phyloP scores from a whole-genome alignment of 116 monocot species.

The Iris pallida region DNA sequence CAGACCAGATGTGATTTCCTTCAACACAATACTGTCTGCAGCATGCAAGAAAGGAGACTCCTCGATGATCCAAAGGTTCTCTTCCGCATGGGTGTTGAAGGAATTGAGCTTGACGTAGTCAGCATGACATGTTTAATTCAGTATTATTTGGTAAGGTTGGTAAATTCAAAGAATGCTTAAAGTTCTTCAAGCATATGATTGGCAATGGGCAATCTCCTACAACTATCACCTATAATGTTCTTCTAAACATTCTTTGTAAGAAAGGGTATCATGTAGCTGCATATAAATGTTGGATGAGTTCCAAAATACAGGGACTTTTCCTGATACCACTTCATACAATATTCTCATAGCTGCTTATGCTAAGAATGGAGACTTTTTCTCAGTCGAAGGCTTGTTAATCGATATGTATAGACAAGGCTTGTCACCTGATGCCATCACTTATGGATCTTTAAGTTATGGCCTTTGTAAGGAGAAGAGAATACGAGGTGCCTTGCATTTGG shows the following conservation, averaged over 20 bases:
- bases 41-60: slow-evolving; percentile 47
- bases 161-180: slow-evolving; percentile 13
- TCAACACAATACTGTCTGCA: slow-evolving; percentile 49
- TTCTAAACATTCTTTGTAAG: slow-evolving; percentile 42
- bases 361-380: slow-evolving; percentile 9
- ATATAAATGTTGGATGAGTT: slow-evolving; percentile 26
- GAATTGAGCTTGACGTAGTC: slow-evolving; percentile 26
- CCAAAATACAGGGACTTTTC: slow-evolving; percentile 16
- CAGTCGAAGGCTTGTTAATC: slow-evolving; percentile 14
- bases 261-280: slow-evolving; percentile 18
- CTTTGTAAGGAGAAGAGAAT: slow-evolving; percentile 25
- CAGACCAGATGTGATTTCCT: slow-evolving; percentile 46
- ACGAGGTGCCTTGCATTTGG: slow-evolving; percentile 21
- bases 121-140: slow-evolving; percentile 42
- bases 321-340: slow-evolving; percentile 56
- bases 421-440: slow-evolving; percentile 38
- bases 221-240: slow-evolving; percentile 35
- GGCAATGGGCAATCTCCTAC: slow-evolving; percentile 21
- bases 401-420: slow-evolving; percentile 33
- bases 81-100: slow-evolving; percentile 28
- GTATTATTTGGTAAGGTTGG: slow-evolving; percentile 28
- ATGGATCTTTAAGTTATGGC: slow-evolving; percentile 23
- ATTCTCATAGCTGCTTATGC: slow-evolving; percentile 41
- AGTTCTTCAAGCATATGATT: slow-evolving; percentile 36
- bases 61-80: slow-evolving; percentile 34